Percentiles rank a stretch among this genome's conserved stretches.
Conservation (phyloP, 1,139 yeast genomes). For the Pichia sp. region DNA sequence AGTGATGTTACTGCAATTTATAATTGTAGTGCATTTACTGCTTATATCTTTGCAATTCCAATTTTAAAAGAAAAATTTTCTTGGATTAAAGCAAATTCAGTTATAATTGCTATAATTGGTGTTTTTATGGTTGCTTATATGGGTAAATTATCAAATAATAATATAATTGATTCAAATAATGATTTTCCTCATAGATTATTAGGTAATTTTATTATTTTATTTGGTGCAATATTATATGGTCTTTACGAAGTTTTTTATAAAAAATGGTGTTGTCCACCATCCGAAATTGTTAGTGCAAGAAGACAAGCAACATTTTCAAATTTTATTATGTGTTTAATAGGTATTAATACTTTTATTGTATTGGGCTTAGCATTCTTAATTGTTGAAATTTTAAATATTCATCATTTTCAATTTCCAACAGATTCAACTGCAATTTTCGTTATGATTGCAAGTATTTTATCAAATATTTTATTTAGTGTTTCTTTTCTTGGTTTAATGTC, state of each 20-base stretch:
- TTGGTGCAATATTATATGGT: conserved; percentile 82
- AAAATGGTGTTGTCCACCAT: conserved; percentile 68
- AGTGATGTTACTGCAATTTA: conserved; percentile 87
- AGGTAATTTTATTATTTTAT: conserved; percentile 67
- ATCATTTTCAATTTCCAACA: conserved; percentile 51
- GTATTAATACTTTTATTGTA: conserved; percentile 47
- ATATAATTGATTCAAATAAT: conserved; percentile 19
- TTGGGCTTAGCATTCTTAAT: conserved; percentile 47
- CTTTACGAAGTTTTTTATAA: conserved; percentile 82
- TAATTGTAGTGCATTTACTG: conserved; percentile 85
- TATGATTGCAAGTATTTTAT: conserved; percentile 45
- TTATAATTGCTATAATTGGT: conserved; percentile 63
- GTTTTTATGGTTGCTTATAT: conserved; percentile 77
- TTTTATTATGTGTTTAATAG: conserved; percentile 51
- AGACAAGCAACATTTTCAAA: conserved; percentile 55
- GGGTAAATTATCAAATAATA: conserved; percentile 31
- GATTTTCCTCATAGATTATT: conserved; percentile 54
- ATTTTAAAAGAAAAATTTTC: conserved; percentile 61
- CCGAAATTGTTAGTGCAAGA: conserved; percentile 46
- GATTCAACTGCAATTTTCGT: conserved; percentile 39
- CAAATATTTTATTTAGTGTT: conserved; percentile 67
- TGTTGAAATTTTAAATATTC: conserved; percentile 50
- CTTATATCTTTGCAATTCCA: conserved; percentile 79
- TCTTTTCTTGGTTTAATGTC: conserved; percentile 76
- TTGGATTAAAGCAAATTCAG: conserved; percentile 62